Base-by-base conservation (phyloP, 192 early-diverging fungal species). In the Gonapodya sp. region DNA sequence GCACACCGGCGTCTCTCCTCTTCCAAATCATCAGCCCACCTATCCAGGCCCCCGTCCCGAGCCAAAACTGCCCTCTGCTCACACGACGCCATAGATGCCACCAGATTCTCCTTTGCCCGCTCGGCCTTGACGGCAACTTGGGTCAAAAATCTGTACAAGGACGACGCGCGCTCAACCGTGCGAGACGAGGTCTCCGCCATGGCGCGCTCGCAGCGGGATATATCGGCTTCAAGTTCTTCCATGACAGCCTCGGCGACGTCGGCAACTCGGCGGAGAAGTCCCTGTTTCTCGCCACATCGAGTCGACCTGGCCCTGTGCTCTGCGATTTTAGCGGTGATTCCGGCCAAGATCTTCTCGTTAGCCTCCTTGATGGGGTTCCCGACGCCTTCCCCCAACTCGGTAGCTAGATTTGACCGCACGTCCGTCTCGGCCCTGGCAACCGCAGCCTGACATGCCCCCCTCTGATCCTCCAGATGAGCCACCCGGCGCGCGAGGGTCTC, bases 341-440 rank as follows among this genome's bases (percentile, higher is more conserved):
- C 46, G 8, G 46, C 46, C 8, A 64, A 24, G 46, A 64, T 64
- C 46, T 64, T 64, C 46, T 64, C 46, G 46, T 64, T 64, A 16
- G 46, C 46, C 46, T 64, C 46, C 46, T 64, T 64, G 46, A 64
- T 64, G 46, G 46, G 46, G 46, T 64, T 64, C 8, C 46, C 46
- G 8, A 64, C 46, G 8, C 8, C 24, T 24, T 64, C 46, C 8
- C 46, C 46, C 46, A 64, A 24, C 46, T 64, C 46, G 8, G 46
- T 64, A 24, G 46, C 46, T 24, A 64, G 46, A 24, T 24, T 64
- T 24, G 46, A 64, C 46, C 46, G 46, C 24, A 64, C 46, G 46
- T 64, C 46, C 46, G 46, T 64, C 46, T 64, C 46, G 46, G 46
- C 46, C 46, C 46, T 64, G 8, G 46, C 46, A 8, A 64, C 46